A percentile compares a stretch with the other conserved stretches of the same genome.
Conservation (phyloP, 2,329 filamentous ascomycete species). For the Neopestalotiopsis sp. region DNA sequence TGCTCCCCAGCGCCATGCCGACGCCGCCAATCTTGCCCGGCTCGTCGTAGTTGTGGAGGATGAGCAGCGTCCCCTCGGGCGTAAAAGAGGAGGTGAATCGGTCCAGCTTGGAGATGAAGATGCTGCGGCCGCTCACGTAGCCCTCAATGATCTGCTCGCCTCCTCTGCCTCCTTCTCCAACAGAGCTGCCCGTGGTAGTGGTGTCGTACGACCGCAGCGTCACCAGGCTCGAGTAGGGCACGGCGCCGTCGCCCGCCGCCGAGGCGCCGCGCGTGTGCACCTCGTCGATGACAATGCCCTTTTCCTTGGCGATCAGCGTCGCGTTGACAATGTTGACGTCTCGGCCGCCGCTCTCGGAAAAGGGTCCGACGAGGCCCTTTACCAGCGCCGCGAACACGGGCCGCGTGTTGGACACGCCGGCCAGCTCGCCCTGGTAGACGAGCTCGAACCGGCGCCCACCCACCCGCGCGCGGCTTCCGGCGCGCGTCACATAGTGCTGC, state of each 20-base stretch:
- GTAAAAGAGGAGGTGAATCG: conserved; percentile 77
- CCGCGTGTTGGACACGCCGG: conserved; percentile 74
- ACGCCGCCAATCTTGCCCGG: conserved; percentile 85
- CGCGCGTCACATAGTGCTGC: conserved; percentile 67
- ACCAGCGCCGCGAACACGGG: conserved; percentile 80
- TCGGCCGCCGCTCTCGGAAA: conserved; percentile 68
- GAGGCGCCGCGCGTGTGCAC: conserved; percentile 62
- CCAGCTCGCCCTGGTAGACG: conserved; percentile 77
- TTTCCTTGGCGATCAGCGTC: conserved; percentile 74
- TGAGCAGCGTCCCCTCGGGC: conserved; percentile 76
- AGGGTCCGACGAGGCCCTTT: conserved; percentile 74
- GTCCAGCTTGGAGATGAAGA: conserved; percentile 76
- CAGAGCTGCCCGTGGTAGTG: conserved; percentile 22
- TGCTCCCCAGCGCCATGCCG: conserved; percentile 70
- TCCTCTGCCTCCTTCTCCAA: background rate
- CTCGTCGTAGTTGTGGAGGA: conserved; percentile 81
- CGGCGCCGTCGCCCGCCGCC: conserved; percentile 51
- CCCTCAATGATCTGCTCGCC: conserved; percentile 61
- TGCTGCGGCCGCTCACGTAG: conserved; percentile 67
- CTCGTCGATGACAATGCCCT: conserved; percentile 80
- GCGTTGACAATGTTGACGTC: conserved; percentile 88
- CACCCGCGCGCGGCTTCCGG: conserved; percentile 45
- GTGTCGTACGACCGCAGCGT: conserved; percentile 64
- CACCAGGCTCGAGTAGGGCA: conserved; percentile 72
- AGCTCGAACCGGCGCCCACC: conserved; percentile 76